Conservation (phyloP, 345 rosid species). For the Erysimum cheiranthoides region DNA sequence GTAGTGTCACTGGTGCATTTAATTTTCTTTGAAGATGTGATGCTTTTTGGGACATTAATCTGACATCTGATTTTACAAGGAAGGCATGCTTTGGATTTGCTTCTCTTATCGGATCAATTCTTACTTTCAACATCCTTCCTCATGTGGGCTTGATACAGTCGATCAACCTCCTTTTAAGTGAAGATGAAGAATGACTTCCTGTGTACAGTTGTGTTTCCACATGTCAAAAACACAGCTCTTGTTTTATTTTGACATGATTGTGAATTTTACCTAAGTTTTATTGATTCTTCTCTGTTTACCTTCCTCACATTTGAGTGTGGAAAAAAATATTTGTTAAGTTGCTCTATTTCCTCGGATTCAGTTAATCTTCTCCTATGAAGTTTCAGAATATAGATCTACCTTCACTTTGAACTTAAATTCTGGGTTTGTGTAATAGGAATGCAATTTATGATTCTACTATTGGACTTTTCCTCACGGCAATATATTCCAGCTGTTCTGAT, state of each 20-base stretch:
- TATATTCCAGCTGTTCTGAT: slow-evolving; percentile 76
- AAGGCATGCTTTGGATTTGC: slow-evolving; percentile 96
- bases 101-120: slow-evolving; percentile 67
- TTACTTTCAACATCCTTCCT: slow-evolving; percentile 70
- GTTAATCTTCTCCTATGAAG: slow-evolving; percentile 14
- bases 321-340: neutral
- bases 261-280: neutral
- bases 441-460: slow-evolving; percentile 74
- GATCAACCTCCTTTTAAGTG: slow-evolving; percentile 67
- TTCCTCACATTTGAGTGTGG: slow-evolving; percentile 23
- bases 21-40: slow-evolving; percentile 35
- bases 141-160: slow-evolving; percentile 72
- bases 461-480: slow-evolving; percentile 69
- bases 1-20: slow-evolving; percentile 38
- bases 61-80: slow-evolving; percentile 60
- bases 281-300: slow-evolving; percentile 6
- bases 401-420: slow-evolving; percentile 32
- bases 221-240: slow-evolving; percentile 5
- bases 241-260: slow-evolving; percentile 30
- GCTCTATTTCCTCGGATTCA: neutral
- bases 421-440: slow-evolving; percentile 57
- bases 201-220: slow-evolving; percentile 68
- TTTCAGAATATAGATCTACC: slow-evolving; percentile 25
- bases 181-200: slow-evolving; percentile 73
- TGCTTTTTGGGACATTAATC: slow-evolving; percentile 48